Evolutionary conservation across 495 filamentous ascomycete genomes (phyloP).

Genomic region (Chaetomium tenue): DNA sequence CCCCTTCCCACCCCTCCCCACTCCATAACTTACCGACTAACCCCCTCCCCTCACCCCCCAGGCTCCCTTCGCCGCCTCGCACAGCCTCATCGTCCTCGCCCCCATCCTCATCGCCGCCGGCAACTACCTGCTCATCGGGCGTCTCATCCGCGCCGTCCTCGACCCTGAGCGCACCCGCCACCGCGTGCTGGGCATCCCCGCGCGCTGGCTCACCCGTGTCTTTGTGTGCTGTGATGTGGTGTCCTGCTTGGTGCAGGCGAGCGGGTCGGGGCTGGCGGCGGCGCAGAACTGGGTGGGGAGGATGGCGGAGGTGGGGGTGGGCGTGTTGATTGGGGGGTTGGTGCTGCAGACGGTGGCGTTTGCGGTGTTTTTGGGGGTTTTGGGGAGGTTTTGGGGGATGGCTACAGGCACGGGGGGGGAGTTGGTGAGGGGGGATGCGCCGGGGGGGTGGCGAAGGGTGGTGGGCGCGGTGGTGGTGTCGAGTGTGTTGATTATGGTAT

Average conservation of each 20-base stretch:
- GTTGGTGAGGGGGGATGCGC: neutral
- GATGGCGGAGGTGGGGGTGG: conserved; percentile 38
- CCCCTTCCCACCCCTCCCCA: neutral
- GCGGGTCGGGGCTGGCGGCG: conserved; percentile 32
- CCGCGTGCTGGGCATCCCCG: conserved; percentile 22
- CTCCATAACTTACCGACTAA: too few species aligned
- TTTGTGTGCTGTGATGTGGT: conserved; percentile 43
- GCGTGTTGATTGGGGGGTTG: conserved; percentile 47
- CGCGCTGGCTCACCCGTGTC: conserved; percentile 46
- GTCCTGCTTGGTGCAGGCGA: conserved; percentile 41
- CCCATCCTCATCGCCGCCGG: conserved; percentile 46
- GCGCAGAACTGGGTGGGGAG: conserved; percentile 32
- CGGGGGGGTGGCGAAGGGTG: conserved; percentile 49
- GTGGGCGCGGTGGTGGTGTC: conserved; percentile 54
- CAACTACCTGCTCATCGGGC: conserved; percentile 53
- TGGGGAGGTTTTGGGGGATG: conserved; percentile 37
- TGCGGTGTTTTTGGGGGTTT: conserved; percentile 47
- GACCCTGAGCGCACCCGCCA: conserved; percentile 15
- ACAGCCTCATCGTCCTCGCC: conserved; percentile 53
- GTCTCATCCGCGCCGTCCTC: conserved; percentile 45
- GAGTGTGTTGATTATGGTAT: conserved; percentile 56
- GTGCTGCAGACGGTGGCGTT: conserved; percentile 53
- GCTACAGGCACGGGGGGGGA: neutral
- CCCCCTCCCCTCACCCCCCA: conserved; percentile 18
- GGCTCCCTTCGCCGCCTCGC: conserved; percentile 56